phyloP scores from a whole-genome alignment of 2,329 filamentous ascomycete genomes.

The Zarea fungicola region DNA sequence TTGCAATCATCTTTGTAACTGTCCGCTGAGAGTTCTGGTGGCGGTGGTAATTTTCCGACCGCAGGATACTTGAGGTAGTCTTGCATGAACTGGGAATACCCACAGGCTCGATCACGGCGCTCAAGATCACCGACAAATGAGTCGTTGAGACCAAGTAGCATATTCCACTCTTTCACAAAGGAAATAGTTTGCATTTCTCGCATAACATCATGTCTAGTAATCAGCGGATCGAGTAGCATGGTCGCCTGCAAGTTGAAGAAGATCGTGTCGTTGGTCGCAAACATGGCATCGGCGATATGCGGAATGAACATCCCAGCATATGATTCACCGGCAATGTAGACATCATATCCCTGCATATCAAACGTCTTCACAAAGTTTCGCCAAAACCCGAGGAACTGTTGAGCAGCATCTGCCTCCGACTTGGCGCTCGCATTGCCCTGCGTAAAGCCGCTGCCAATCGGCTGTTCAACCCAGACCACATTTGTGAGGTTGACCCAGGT shows the following conservation, averaged over 20 bases:
- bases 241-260: conserved; percentile 64
- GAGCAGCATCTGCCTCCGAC: conserved; percentile 34
- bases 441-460: conserved; percentile 59
- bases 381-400: conserved; percentile 66
- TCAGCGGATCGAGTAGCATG: conserved; percentile 65
- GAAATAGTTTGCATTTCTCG: too few species aligned
- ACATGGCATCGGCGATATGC: conserved; percentile 65
- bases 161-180: too few species aligned
- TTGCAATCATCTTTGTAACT: too few species aligned
- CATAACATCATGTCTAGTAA: too few species aligned
- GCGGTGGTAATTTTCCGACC: too few species aligned
- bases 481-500: conserved; percentile 67
- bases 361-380: conserved; percentile 67
- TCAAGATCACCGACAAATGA: too few species aligned
- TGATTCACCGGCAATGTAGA: conserved; percentile 41
- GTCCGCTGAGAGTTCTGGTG: too few species aligned
- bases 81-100: too few species aligned
- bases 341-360: conserved; percentile 53
- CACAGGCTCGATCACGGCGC: too few species aligned
- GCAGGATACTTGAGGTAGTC: too few species aligned
- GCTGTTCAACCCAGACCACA: conserved; percentile 65
- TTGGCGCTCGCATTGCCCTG: conserved; percentile 55
- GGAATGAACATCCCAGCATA: conserved; percentile 62
- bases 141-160: too few species aligned
- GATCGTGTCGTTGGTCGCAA: conserved; percentile 55